phyloP scores from a whole-genome alignment of 208 protist genomes.

The Borovskyia barvae region DNA sequence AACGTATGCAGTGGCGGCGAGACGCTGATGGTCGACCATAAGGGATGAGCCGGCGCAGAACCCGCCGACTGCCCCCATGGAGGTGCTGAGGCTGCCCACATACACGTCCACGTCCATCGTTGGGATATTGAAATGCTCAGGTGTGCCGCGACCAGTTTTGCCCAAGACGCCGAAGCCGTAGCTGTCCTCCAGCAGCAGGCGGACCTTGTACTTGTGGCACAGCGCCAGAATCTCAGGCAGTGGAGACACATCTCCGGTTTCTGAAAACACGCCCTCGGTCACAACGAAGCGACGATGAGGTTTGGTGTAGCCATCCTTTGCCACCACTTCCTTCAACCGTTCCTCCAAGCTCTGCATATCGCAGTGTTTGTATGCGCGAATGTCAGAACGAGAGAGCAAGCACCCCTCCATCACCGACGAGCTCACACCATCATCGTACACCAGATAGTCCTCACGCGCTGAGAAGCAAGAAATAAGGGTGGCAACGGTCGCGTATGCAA shows the following conservation, averaged over 20 bases:
- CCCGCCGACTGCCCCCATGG: slow-evolving; percentile 92
- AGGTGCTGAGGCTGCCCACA: slow-evolving; percentile 82
- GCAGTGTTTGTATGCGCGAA: slow-evolving; percentile 94
- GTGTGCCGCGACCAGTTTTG: slow-evolving; percentile 91
- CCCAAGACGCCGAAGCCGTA: slow-evolving; percentile 95
- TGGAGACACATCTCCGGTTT: slow-evolving; percentile 85
- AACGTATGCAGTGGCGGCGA: slow-evolving; percentile 93
- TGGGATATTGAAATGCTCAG: slow-evolving; percentile 92
- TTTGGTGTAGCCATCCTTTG: slow-evolving; percentile 62
- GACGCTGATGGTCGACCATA: slow-evolving; percentile 94
- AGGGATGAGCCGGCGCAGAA: slow-evolving; percentile 90
- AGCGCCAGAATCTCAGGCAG: slow-evolving; percentile 91
- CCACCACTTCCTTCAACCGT: slow-evolving; percentile 68
- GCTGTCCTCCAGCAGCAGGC: slow-evolving; percentile 96
- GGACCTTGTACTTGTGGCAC: slow-evolving; percentile 94
- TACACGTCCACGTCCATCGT: slow-evolving; percentile 86
- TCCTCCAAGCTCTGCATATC: slow-evolving; percentile 92
- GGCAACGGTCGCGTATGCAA: slow-evolving; percentile 93
- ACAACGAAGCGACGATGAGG: slow-evolving; percentile 92
- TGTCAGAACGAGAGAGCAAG: slow-evolving; percentile 81
- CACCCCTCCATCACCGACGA: slow-evolving; percentile 88
- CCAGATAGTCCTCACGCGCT: slow-evolving; percentile 90
- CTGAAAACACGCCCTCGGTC: slow-evolving; percentile 94
- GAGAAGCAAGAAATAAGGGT: slow-evolving; percentile 95
- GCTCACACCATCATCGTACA: slow-evolving; percentile 87